Conservation (phyloP, 192 early-diverging fungal genomes). For the Podila epigama region DNA sequence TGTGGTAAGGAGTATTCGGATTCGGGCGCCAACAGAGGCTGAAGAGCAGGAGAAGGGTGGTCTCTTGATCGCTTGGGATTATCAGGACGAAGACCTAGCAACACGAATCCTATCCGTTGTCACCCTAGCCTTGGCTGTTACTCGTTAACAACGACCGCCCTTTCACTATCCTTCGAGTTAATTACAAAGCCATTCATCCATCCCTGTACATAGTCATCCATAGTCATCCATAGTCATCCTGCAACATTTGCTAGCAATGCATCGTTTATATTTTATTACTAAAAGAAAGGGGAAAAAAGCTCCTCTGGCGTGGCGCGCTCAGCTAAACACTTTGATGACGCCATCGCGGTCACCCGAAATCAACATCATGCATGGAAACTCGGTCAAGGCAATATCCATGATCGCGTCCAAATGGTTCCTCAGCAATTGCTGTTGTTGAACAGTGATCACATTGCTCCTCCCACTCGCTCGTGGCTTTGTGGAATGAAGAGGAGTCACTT, state of each 20-base stretch:
- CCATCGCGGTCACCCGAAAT: conserved; percentile 80
- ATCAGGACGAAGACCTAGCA: conserved; percentile 72
- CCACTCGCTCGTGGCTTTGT: conserved; percentile 44
- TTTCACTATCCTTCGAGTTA: too few relatives aligned
- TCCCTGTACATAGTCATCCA: not conserved
- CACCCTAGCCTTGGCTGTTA: conserved; percentile 24
- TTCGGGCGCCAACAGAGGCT: conserved; percentile 22
- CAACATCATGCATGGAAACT: conserved; percentile 77
- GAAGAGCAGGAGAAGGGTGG: conserved; percentile 36
- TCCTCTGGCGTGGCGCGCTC: not conserved
- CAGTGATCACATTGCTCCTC: conserved; percentile 48
- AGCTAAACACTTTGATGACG: conserved; percentile 69
- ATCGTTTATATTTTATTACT: too few relatives aligned
- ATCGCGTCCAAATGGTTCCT: conserved; percentile 79
- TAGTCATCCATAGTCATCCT: not conserved
- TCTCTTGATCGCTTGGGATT: conserved; percentile 67
- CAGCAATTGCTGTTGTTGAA: conserved; percentile 63
- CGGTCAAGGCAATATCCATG: conserved; percentile 70
- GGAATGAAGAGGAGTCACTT: conserved; percentile 53
- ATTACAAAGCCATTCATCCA: not conserved
- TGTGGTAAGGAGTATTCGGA: conserved; percentile 29
- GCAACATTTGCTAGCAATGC: too few relatives aligned
- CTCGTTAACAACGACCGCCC: too few relatives aligned
- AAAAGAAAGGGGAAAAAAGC: not conserved
- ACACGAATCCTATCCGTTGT: conserved; percentile 63